These are phyloP conservation scores for Globisporangium abappressorium DNA, from an alignment of 352 stramenopile genomes.

Conservation along the genomic window DNA sequence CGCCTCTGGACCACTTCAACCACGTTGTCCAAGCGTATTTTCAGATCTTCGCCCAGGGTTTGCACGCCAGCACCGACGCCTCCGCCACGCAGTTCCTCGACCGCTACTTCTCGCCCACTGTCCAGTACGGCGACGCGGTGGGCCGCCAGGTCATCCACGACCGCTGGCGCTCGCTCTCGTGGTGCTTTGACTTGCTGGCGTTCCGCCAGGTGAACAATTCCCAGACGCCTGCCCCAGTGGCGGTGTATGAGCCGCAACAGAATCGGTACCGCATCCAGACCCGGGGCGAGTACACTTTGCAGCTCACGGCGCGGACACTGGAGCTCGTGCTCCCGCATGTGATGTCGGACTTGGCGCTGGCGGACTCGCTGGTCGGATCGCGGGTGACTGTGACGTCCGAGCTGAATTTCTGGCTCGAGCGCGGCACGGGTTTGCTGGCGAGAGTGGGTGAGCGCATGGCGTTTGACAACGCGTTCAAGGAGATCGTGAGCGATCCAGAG, in stretches of 20 bases:
- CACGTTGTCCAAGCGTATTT: conserved; percentile 14
- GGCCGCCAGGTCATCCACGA: conserved; percentile 14
- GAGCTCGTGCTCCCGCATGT: conserved; percentile 19
- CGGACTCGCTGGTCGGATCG: conserved; percentile 10
- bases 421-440: conserved; percentile 8
- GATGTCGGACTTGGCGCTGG: background rate
- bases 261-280: conserved; percentile 15
- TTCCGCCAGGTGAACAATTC: conserved; percentile 6
- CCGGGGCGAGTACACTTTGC: conserved; percentile 15
- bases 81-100: conserved; percentile 6
- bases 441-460: conserved; percentile 27
- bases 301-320: conserved; percentile 15
- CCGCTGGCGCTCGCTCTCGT: conserved; percentile 21
- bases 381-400: conserved; percentile 10
- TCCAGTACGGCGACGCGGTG: conserved; percentile 6
- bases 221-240: background rate
- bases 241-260: conserved; percentile 10
- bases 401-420: conserved; percentile 26
- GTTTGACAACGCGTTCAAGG: conserved; percentile 28
- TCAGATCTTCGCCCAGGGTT: conserved; percentile 9
- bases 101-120: conserved; percentile 10
- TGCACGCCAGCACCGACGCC: conserved; percentile 3
- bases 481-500: conserved; percentile 21
- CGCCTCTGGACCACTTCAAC: conserved; percentile 13
- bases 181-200: conserved; percentile 18